These are phyloP conservation scores for Botrytis byssoidea DNA, from an alignment of 2,329 filamentous ascomycete genomes.

Conservation along the genomic window DNA sequence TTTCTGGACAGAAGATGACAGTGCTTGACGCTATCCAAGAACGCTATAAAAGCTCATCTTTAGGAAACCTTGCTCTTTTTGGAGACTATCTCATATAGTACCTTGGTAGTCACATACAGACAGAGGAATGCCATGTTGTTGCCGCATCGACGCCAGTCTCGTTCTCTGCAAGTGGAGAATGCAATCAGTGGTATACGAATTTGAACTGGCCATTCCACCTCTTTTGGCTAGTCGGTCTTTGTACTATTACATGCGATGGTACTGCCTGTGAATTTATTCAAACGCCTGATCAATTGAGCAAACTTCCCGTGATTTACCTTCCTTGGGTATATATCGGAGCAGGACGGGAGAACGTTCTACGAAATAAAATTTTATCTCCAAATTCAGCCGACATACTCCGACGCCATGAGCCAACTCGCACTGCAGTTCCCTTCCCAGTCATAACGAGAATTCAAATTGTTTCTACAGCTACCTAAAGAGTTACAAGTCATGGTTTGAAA, in stretches of 20 bases:
- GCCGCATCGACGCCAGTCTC: not conserved
- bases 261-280: not conserved
- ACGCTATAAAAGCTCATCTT: not conserved
- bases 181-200: not conserved
- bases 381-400: not conserved
- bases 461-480: not conserved
- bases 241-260: not conserved
- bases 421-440: not conserved
- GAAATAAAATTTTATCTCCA: not conserved
- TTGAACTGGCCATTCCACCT: not conserved
- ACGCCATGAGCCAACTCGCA: not conserved
- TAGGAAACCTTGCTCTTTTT: not conserved
- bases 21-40: not conserved
- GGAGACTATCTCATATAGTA: no score
- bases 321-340: not conserved
- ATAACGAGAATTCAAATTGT: not conserved
- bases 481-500: not conserved
- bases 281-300: no score
- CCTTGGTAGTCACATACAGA: no score
- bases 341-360: not conserved
- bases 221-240: not conserved
- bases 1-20: no score
- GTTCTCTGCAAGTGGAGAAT: not conserved
- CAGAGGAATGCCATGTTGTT: no score
- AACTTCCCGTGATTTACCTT: not conserved